Evolutionary conservation across 2,329 filamentous ascomycete genomes (phyloP).

Genomic region (Volutella citrinella): DNA sequence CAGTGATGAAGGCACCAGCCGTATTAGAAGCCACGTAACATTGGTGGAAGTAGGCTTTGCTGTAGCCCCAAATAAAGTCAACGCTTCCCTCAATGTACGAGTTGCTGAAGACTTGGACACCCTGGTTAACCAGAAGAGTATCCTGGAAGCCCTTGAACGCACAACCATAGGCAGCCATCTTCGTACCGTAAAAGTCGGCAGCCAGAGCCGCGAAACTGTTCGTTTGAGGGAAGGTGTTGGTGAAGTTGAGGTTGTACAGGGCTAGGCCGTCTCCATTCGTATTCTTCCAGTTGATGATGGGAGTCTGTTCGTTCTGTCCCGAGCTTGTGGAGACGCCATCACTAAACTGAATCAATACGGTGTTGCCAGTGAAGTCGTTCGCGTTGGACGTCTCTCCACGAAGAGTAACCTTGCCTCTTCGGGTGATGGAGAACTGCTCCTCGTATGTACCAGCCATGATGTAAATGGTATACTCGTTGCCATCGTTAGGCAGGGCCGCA

Average conservation of each 20-base stretch:
- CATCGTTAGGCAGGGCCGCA: constrained; percentile 32
- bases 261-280: constrained; percentile 43
- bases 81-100: constrained; percentile 30
- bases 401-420: constrained; percentile 15
- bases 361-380: constrained; percentile 20
- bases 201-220: constrained; percentile 41
- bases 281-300: constrained; percentile 43
- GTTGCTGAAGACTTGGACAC: constrained; percentile 45
- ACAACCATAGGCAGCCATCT: constrained; percentile 37
- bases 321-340: constrained; percentile 31
- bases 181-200: constrained; percentile 31
- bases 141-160: constrained; percentile 47
- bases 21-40: constrained; percentile 37
- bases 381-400: constrained; percentile 18
- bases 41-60: constrained; percentile 34
- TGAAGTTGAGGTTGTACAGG: constrained; percentile 58
- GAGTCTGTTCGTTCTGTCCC: constrained; percentile 39
- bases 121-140: constrained; percentile 44
- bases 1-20: constrained; percentile 28
- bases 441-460: constrained; percentile 21
- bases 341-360: constrained; percentile 18
- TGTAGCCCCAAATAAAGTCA: constrained; percentile 27
- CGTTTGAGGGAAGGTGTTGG: constrained; percentile 43
- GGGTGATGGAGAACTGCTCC: constrained; percentile 17
- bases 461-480: constrained; percentile 20